Conservation (phyloP, 1,284 basidiomycete genomes). For the Cutaneotrichosporon cyanovorans region DNA sequence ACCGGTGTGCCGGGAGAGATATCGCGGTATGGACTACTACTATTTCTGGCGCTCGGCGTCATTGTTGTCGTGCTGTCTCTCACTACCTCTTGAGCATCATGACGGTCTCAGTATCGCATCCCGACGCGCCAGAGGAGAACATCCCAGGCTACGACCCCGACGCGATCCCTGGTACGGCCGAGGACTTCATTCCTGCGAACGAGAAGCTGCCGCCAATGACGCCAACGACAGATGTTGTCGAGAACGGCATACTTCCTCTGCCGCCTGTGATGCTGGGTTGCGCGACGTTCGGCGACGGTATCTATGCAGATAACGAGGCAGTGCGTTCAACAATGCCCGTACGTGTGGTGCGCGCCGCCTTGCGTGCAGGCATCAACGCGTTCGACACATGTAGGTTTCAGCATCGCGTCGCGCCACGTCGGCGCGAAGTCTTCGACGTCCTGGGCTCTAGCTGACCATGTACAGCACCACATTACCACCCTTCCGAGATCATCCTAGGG, state of each 20-base stretch:
- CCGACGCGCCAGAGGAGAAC: conserved; percentile 29
- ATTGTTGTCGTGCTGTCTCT: too few species aligned
- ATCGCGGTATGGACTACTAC: too few species aligned
- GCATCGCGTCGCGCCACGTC: background rate
- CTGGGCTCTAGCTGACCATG: background rate
- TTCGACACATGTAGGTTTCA: conserved; percentile 65
- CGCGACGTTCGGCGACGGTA: conserved; percentile 60
- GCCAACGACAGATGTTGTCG: too few species aligned
- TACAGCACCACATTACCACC: conserved; percentile 68
- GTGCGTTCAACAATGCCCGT: conserved; percentile 58
- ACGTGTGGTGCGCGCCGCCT: conserved; percentile 65
- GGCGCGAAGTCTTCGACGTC: background rate
- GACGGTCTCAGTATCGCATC: conserved; percentile 25
- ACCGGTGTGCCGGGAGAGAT: too few species aligned
- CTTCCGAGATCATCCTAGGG: conserved; percentile 82
- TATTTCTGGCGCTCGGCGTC: too few species aligned
- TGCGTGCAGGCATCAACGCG: conserved; percentile 78
- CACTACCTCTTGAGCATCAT: background rate
- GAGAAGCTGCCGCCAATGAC: conserved; percentile 3
- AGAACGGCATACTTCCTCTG: conserved; percentile 20
- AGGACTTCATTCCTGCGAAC: conserved; percentile 16
- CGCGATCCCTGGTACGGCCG: conserved; percentile 14
- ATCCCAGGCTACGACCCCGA: conserved; percentile 22
- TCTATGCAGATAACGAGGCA: conserved; percentile 63
- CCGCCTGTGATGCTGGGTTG: conserved; percentile 60